Base-by-base conservation (phyloP, 2,329 filamentous ascomycete species). In the Ophiostoma pallidulum region DNA sequence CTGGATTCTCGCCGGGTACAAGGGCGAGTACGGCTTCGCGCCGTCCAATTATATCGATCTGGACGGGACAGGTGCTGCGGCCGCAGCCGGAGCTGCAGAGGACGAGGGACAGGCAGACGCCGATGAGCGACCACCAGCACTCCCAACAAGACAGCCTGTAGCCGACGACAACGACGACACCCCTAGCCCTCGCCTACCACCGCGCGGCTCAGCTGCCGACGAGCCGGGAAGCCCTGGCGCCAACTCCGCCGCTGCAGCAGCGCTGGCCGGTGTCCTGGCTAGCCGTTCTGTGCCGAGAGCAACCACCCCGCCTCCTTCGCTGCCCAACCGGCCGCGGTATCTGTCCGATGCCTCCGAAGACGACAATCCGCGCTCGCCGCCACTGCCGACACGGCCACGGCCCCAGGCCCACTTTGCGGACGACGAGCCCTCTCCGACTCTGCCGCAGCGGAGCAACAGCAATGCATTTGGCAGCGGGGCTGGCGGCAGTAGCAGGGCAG, bases 31-130 rank as follows among this genome's bases (percentile, higher is more conserved):
- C 69, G 92, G 92, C 41, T 98, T 98, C 65, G 92, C 86, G 46
- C 92, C 92, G 4, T 79, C 91, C 51, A 98, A 97, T 66, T 98
- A 98, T 63, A 95, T 97, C 55, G 88, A 97, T 13, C 14, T 51
- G 46, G 36, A 32, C 18, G 50, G 71, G 40, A 72, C 35, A 63
- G 63, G 24, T 60, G 33, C 28, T 2, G 44, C 19, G 3, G 26
- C 41, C 0, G 46, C 31, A 4, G 38, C 57, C 6, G 57, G 59
- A 9, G 61, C 67, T 41, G 65, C 66, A 39, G 66, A 69, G 7
- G 66, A 72, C n/a, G n/a, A n/a, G n/a, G n/a, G n/a, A n/a, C n/a
- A n/a, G n/a, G n/a, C n/a, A 36, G 65, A 70, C 28, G 66, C 67
- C 39, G 62, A 61, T 42, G 66, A 67, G 12, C 53, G 53, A 14